These are phyloP conservation scores for Prunus salicina DNA, from an alignment of 306 rosid species.

Conservation along the genomic window DNA sequence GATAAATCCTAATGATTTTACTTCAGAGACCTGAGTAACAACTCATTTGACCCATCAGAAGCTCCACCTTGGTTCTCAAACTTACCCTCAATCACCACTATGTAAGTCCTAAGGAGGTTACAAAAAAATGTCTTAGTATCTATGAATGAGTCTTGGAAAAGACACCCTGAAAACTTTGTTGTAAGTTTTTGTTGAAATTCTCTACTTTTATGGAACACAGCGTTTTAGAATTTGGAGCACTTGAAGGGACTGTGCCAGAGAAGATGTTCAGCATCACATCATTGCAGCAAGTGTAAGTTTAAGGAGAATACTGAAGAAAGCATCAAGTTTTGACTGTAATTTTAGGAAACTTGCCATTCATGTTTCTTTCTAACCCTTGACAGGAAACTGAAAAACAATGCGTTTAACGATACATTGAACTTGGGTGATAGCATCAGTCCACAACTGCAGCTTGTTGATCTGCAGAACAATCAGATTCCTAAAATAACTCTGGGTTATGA, in stretches of 20 bases:
- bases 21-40: slow-evolving; percentile 83
- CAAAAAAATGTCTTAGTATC: not conserved
- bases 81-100: slow-evolving; percentile 65
- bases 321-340: not conserved
- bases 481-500: slow-evolving; percentile 37
- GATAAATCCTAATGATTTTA: slow-evolving; percentile 14
- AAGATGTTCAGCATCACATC: slow-evolving; percentile 63
- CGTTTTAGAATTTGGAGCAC: slow-evolving; percentile 70
- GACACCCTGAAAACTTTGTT: not conserved
- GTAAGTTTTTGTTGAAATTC: not conserved
- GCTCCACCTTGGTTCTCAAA: slow-evolving; percentile 75
- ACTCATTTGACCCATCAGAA: slow-evolving; percentile 61
- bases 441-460: slow-evolving; percentile 71
- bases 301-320: slow-evolving; percentile 5
- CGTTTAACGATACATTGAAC: slow-evolving; percentile 54
- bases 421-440: slow-evolving; percentile 66
- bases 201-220: slow-evolving; percentile 28
- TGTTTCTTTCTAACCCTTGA: not conserved
- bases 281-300: slow-evolving; percentile 88
- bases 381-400: slow-evolving; percentile 76
- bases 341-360: slow-evolving; percentile 8
- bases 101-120: slow-evolving; percentile 55
- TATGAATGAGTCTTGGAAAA: not conserved
- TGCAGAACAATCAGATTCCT: slow-evolving; percentile 70
- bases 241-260: slow-evolving; percentile 68